Evolutionary conservation across 2,329 filamentous ascomycete species (phyloP).

Genomic region (Phyllosticta paracitricarpa): DNA sequence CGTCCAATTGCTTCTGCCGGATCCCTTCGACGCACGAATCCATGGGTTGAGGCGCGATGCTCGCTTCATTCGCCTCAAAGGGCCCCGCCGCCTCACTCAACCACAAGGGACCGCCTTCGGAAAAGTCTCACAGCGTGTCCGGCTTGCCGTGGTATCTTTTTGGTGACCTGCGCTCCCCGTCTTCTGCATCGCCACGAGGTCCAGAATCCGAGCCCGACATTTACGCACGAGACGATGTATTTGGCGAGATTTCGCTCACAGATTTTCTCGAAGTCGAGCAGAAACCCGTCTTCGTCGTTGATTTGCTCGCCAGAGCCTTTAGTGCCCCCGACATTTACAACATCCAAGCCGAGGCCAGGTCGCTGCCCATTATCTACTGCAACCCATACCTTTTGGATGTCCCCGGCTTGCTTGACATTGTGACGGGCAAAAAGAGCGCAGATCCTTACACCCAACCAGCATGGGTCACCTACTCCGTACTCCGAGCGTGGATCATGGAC

Average conservation of each 20-base stretch:
- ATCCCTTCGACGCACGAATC: neutral
- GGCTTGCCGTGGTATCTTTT: conserved; percentile 3
- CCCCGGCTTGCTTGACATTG: neutral
- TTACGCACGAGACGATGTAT: neutral
- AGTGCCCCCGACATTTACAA: neutral
- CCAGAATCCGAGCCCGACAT: conserved; percentile 8
- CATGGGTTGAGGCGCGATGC: neutral
- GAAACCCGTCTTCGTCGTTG: neutral
- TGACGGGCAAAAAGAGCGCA: neutral
- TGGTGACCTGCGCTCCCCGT: neutral
- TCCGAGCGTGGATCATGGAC: conserved; percentile 6
- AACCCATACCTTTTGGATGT: conserved; percentile 6
- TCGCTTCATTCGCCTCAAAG: neutral
- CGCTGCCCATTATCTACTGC: conserved; percentile 7
- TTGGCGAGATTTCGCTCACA: conserved; percentile 3
- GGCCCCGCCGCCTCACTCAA: neutral
- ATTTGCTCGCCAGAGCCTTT: neutral
- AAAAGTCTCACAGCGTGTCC: neutral
- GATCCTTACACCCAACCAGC: conserved; percentile 6
- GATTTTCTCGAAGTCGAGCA: conserved; percentile 6
- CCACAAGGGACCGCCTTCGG: neutral
- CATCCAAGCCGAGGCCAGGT: neutral
- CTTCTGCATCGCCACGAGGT: neutral
- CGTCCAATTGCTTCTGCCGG: neutral
- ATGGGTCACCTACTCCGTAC: conserved; percentile 6